A percentile compares a stretch with the other conserved stretches of the same genome.
These are phyloP conservation scores for Metschnikowia vanudenii DNA, from an alignment of 805 yeast species.

Conservation along the genomic window DNA sequence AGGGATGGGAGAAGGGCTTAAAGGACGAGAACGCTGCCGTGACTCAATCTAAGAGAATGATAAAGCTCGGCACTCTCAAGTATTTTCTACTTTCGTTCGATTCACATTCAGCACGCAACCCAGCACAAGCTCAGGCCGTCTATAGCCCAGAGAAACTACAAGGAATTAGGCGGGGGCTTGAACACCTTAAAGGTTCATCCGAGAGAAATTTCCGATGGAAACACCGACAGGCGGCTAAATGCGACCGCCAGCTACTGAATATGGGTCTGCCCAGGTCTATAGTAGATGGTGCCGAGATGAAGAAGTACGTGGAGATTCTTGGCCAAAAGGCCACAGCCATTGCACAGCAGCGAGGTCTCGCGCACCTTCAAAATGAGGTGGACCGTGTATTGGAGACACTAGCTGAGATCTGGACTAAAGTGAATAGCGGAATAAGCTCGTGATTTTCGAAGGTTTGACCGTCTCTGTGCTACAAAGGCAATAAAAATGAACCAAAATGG, in stretches of 20 bases:
- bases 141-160: neutral
- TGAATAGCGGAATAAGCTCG: no score
- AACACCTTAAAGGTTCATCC: neutral
- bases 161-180: neutral
- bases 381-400: neutral
- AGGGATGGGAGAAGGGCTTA: neutral
- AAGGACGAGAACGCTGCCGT: neutral
- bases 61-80: neutral
- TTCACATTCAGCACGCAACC: neutral
- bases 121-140: neutral
- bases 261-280: neutral
- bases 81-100: neutral
- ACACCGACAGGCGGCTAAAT: neutral
- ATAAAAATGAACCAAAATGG: no score
- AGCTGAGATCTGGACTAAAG: neutral
- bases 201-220: neutral
- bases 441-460: no score
- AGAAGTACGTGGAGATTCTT: neutral
- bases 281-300: neutral
- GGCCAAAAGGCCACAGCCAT: neutral
- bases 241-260: neutral
- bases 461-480: no score
- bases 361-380: neutral
- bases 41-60: neutral
- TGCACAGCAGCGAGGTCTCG: neutral